Percentiles rank a stretch among this genome's conserved stretches.
Conservation (phyloP, 106 monocot species). For the Platanthera zijinensis region DNA sequence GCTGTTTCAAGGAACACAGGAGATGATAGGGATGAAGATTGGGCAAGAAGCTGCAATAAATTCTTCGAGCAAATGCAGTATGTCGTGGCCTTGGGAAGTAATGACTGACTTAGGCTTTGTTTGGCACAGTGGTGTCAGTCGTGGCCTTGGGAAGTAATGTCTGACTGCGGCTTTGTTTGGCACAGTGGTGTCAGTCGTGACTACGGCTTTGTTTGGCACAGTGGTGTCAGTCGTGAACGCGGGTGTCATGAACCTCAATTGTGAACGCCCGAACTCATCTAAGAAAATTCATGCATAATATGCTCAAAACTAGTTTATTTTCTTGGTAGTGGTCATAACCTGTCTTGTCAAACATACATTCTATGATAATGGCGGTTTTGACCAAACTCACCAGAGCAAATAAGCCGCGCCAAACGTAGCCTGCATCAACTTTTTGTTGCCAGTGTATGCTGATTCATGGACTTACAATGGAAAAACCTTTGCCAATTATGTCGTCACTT, state of each 20-base stretch:
- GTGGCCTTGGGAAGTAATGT: slow-evolving; percentile 76
- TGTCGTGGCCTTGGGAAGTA: slow-evolving; percentile 74
- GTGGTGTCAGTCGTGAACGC: no score
- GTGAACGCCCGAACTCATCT: no score
- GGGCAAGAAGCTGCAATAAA: slow-evolving; percentile 35
- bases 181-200: no score
- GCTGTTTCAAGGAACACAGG: slow-evolving; percentile 73
- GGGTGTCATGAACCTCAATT: no score
- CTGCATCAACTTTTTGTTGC: slow-evolving; percentile 54
- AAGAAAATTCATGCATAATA: no score
- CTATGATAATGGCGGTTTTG: no score
- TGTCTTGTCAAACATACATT: no score
- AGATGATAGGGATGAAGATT: slow-evolving; percentile 61
- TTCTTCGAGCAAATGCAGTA: slow-evolving; percentile 64
- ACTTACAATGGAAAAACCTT: slow-evolving; percentile 54
- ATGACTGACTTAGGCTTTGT: slow-evolving; percentile 70
- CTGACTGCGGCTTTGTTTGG: slow-evolving; percentile 46
- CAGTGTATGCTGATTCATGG: slow-evolving; percentile 77
- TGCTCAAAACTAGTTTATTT: no score
- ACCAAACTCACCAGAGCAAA: no score
- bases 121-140: no score
- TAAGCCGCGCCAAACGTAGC: no score
- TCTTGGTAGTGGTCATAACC: no score
- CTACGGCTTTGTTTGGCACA: slow-evolving; percentile 1
- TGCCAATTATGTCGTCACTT: slow-evolving; percentile 43